A percentile compares a stretch with the other conserved stretches of the same genome.
Evolutionary conservation across 2,329 filamentous ascomycete species (phyloP).

Genomic region (Xylaria digitata): DNA sequence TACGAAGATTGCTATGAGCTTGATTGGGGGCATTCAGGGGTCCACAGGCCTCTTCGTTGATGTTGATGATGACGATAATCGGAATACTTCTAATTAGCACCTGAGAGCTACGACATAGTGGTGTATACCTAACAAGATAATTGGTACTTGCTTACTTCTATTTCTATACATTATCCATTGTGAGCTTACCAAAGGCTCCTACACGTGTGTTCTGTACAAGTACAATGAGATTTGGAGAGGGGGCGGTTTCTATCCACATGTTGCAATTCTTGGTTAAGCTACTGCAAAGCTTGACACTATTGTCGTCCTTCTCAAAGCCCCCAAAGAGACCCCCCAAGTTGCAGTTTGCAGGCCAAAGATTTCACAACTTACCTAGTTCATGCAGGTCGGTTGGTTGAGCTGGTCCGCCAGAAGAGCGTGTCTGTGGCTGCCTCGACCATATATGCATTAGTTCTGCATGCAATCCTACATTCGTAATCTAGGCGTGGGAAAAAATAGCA

Average conservation of each 20-base stretch:
- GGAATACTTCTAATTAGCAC: conserved; percentile 5
- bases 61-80: neutral
- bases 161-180: neutral
- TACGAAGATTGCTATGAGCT: conserved; percentile 1
- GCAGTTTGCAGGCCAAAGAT: conserved; percentile 4
- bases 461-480: conserved; percentile 26
- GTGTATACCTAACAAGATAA: conserved; percentile 1
- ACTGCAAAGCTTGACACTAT: conserved; percentile 6
- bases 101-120: neutral
- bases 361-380: conserved; percentile 38
- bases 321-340: conserved; percentile 1
- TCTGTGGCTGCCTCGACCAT: conserved; percentile 18
- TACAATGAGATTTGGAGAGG: neutral
- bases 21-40: neutral
- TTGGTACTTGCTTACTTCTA: neutral
- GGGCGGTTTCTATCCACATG: neutral
- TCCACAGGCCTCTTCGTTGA: conserved; percentile 2
- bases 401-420: conserved; percentile 3
- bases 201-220: neutral
- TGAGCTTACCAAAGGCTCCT: neutral
- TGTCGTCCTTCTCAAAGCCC: conserved; percentile 2
- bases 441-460: conserved; percentile 33
- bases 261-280: neutral
- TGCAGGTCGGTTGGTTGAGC: conserved; percentile 42
- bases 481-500: neutral